phyloP scores from a whole-genome alignment of 257 asterid genomes.

The Avicennia marina region DNA sequence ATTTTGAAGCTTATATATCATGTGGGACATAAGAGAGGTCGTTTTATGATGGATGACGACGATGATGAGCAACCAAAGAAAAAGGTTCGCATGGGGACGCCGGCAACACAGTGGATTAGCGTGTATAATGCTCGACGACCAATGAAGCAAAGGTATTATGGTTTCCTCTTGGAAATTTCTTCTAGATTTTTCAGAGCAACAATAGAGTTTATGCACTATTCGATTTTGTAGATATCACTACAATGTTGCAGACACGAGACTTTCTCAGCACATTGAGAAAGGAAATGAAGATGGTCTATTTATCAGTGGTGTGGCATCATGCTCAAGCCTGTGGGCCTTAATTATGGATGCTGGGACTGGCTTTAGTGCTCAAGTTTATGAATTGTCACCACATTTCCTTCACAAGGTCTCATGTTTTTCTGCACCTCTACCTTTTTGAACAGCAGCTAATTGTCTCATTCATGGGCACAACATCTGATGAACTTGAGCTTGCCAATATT shows the following conservation, averaged over 20 bases:
- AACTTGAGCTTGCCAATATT: neutral
- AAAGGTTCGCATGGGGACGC: constrained; percentile 53
- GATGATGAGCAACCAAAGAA: constrained; percentile 50
- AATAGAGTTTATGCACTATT: constrained; percentile 4
- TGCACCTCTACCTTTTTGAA: neutral
- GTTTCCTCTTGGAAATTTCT: constrained; percentile 4
- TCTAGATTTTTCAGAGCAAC: neutral
- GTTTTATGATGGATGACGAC: constrained; percentile 43
- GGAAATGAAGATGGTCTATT: constrained; percentile 70
- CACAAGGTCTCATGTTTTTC: constrained; percentile 42
- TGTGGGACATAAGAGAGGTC: constrained; percentile 55
- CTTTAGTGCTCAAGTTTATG: constrained; percentile 54
- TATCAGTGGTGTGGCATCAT: constrained; percentile 64
- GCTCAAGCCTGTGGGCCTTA: constrained; percentile 66
- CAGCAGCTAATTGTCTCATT: neutral
- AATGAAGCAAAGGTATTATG: constrained; percentile 49
- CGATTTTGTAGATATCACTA: constrained; percentile 63
- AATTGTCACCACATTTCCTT: constrained; percentile 57
- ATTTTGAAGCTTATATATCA: constrained; percentile 35
- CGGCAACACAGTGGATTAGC: constrained; percentile 60
- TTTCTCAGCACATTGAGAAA: constrained; percentile 62
- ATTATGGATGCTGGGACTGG: constrained; percentile 86
- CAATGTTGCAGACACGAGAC: constrained; percentile 51
- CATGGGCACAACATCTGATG: neutral
- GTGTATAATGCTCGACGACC: constrained; percentile 59